A percentile compares a stretch with the other conserved stretches of the same genome.
These are phyloP conservation scores for Penicillium canariense DNA, from an alignment of 495 filamentous ascomycete genomes.

Conservation along the genomic window DNA sequence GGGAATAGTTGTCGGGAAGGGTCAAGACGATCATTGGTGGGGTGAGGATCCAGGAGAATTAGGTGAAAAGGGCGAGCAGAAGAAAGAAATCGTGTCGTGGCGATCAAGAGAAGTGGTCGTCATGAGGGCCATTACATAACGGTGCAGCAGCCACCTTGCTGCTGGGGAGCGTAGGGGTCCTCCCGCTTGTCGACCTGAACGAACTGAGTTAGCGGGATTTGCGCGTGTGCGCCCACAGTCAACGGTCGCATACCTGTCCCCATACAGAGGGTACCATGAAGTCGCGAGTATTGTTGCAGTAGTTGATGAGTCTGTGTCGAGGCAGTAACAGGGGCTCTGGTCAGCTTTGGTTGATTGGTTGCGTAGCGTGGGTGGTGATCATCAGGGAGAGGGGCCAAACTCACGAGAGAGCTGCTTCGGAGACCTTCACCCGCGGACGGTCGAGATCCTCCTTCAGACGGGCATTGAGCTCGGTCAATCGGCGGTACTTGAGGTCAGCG, in stretches of 20 bases:
- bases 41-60: conserved; percentile 20
- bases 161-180: conserved; percentile 94
- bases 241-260: conserved; percentile 69
- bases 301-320: conserved; percentile 77
- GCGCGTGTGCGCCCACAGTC: conserved; percentile 6
- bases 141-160: conserved; percentile 84
- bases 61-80: conserved; percentile 14
- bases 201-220: conserved; percentile 16
- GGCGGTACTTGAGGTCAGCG: conserved; percentile 94
- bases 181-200: conserved; percentile 78
- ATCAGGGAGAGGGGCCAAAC: conserved; percentile 28
- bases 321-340: conserved; percentile 5
- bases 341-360: neutral
- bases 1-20: neutral
- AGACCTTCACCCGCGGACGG: conserved; percentile 89
- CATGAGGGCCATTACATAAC: conserved; percentile 71
- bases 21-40: conserved; percentile 19
- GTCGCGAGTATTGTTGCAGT: conserved; percentile 94
- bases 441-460: conserved; percentile 93
- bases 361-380: neutral
- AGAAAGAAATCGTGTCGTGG: conserved; percentile 35
- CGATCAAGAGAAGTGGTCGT: conserved; percentile 31
- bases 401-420: conserved; percentile 89
- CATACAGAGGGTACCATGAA: conserved; percentile 98
- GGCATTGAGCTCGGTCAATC: conserved; percentile 93